These are phyloP conservation scores for Aspergillus tanneri DNA, from an alignment of 2,329 filamentous ascomycete genomes.

Conservation along the genomic window DNA sequence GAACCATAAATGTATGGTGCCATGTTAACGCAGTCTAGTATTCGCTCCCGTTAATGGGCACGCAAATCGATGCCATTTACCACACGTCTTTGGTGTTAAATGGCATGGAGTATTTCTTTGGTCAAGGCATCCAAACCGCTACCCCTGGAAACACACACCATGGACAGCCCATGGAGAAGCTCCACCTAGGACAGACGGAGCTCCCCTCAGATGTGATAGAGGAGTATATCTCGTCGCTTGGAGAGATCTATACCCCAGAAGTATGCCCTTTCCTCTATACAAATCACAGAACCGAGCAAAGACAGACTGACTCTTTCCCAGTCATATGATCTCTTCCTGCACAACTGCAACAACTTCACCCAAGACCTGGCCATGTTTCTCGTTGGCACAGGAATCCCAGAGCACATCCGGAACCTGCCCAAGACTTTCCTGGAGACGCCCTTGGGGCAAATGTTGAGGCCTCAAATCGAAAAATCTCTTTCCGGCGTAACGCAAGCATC, in stretches of 20 bases:
- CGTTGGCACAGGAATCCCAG: conserved; percentile 81
- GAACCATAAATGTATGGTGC: neutral
- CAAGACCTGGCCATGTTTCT: conserved; percentile 90
- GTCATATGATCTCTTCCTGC: conserved; percentile 83
- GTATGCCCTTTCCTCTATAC: conserved; percentile 41
- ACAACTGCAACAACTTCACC: conserved; percentile 98
- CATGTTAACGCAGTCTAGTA: conserved; percentile 42
- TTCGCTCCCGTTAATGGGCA: conserved; percentile 60
- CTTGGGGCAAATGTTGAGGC: conserved; percentile 82
- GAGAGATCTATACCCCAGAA: conserved; percentile 77
- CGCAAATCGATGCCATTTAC: conserved; percentile 86
- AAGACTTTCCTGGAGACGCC: conserved; percentile 81
- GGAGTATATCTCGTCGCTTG: conserved; percentile 83
- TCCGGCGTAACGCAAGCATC: conserved; percentile 62
- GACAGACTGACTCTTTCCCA: conserved; percentile 36
- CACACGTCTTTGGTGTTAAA: conserved; percentile 87
- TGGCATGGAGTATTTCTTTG: conserved; percentile 87
- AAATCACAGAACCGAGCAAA: neutral
- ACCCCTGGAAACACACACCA: conserved; percentile 81
- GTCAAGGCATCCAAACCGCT: conserved; percentile 80
- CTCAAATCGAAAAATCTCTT: conserved; percentile 68
- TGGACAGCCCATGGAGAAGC: conserved; percentile 73
- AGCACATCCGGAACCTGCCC: conserved; percentile 81
- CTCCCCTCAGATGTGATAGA: conserved; percentile 77
- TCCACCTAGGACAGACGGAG: conserved; percentile 73